A percentile compares a stretch with the other conserved stretches of the same genome.
Conservation (phyloP, 129 eudicot species). For the Solidago caesia region DNA sequence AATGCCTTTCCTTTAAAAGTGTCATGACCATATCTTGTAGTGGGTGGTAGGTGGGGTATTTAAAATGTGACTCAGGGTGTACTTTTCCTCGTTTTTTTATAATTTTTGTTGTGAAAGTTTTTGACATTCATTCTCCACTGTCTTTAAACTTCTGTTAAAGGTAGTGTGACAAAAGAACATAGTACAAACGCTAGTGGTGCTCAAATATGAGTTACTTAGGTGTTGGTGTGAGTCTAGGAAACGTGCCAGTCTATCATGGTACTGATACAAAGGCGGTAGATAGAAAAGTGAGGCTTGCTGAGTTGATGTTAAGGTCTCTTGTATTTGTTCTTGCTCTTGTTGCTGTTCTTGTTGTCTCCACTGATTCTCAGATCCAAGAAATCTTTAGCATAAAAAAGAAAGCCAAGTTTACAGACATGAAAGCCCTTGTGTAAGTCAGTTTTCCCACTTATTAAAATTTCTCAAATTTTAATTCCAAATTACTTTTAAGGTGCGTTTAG, state of each 20-base stretch:
- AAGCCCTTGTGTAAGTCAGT: constrained; percentile 56
- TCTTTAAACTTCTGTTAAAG: too few relatives aligned
- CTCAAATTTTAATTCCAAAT: not conserved
- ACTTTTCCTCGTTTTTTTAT: too few relatives aligned
- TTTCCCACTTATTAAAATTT: not conserved
- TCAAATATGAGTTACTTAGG: constrained; percentile 59
- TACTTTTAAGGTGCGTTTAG: too few relatives aligned
- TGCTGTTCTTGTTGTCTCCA: constrained; percentile 59
- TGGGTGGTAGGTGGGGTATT: too few relatives aligned
- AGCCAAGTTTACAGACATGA: constrained; percentile 79
- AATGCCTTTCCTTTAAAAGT: too few relatives aligned
- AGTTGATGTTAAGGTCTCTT: constrained; percentile 51
- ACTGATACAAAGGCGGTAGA: constrained; percentile 57
- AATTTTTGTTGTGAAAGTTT: not conserved
- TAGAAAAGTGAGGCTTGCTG: constrained; percentile 57
- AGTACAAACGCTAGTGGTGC: not conserved
- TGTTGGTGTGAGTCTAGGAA: constrained; percentile 56
- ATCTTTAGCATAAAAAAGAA: constrained; percentile 59
- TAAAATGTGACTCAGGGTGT: too few relatives aligned
- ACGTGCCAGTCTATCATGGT: constrained; percentile 53
- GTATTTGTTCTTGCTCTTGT: constrained; percentile 56
- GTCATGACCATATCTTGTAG: too few relatives aligned
- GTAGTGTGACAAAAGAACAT: not conserved
- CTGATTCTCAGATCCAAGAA: constrained; percentile 65
- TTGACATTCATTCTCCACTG: too few relatives aligned